Evolutionary conservation across 1,284 basidiomycete species (phyloP), one percentile per base, ranked within the genome.

Genomic region (Apiotrichum brassicae): DNA sequence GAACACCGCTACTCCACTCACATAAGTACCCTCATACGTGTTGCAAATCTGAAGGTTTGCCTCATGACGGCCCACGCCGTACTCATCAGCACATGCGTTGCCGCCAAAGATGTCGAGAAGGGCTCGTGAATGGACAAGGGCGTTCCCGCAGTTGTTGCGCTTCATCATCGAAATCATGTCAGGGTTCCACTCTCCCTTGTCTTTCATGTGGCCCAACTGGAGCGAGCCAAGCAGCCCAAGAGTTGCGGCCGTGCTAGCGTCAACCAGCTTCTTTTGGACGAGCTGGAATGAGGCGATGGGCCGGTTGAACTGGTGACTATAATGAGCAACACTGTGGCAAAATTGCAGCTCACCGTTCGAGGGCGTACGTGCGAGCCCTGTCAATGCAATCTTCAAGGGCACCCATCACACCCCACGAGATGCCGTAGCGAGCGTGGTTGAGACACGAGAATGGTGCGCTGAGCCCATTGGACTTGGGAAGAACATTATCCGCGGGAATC

Each of bases 111-210:
- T 85, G 68, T 97, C 89, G 59, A 97, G 75, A 43, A 97, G 76
- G 46, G 80, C 76, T 23, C 92, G 78, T 19, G 85, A 74, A 60
- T 94, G 87, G 61, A 85, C 76, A 43, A 95, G 74, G 1, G 92
- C 92, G 75, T 93, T 92, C 18, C 88, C 88, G 65, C 91, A 94
- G 65, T 97, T 97, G 69, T 97, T 97, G 58, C 90, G 81, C 79
- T 98, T 98, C 57, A 97, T 81, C 63, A 97, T 78, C 58, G 87
- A 92, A 57, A 98, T 80, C 91, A 94, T 94, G 73, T 97, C 92
- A 2, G 94, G 86, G 19, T 84, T 82, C 65, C 86, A 78, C 59
- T 78, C 78, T 23, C 84, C 86, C 41, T 76, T 66, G 59, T 97
- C 94, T 77, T 97, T 97, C 56, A 95, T 76, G 25, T 91, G 77